These are phyloP conservation scores for Phytophthora cactorum DNA, from an alignment of 352 stramenopile genomes.

Conservation along the genomic window DNA sequence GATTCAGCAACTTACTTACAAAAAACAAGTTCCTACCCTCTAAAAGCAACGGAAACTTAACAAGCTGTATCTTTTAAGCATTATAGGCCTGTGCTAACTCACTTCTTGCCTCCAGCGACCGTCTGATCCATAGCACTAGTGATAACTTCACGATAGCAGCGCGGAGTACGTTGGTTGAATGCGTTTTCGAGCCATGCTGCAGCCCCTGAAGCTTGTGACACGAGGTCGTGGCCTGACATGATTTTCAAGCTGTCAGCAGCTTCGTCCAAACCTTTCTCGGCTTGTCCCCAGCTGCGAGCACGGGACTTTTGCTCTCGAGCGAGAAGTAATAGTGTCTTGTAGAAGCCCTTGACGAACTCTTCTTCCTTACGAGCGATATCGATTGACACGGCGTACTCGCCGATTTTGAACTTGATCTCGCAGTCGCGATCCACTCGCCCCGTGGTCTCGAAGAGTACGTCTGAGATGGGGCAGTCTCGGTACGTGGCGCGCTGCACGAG, in stretches of 20 bases:
- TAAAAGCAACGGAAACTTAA: conserved; percentile 8
- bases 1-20: conserved; percentile 11
- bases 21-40: conserved; percentile 1
- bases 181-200: conserved; percentile 41
- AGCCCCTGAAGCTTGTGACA: conserved; percentile 32
- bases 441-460: conserved; percentile 61
- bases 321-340: conserved; percentile 57
- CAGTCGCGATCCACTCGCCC: conserved; percentile 65
- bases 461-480: conserved; percentile 36
- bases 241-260: conserved; percentile 46
- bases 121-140: conserved; percentile 23
- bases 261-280: conserved; percentile 35
- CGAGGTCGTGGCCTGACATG: conserved; percentile 27
- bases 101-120: conserved; percentile 24
- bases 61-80: background rate
- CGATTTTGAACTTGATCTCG: conserved; percentile 70
- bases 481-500: conserved; percentile 51
- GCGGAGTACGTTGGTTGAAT: conserved; percentile 39
- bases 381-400: conserved; percentile 44
- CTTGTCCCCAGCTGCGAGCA: conserved; percentile 38
- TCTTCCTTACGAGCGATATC: conserved; percentile 65
- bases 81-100: background rate
- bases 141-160: conserved; percentile 45
- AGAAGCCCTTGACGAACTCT: conserved; percentile 49
- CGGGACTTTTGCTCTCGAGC: conserved; percentile 48